Evolutionary conservation across 345 rosid genomes (phyloP), one percentile per base, ranked within the genome.

Genomic region (Hypericum perforatum): DNA sequence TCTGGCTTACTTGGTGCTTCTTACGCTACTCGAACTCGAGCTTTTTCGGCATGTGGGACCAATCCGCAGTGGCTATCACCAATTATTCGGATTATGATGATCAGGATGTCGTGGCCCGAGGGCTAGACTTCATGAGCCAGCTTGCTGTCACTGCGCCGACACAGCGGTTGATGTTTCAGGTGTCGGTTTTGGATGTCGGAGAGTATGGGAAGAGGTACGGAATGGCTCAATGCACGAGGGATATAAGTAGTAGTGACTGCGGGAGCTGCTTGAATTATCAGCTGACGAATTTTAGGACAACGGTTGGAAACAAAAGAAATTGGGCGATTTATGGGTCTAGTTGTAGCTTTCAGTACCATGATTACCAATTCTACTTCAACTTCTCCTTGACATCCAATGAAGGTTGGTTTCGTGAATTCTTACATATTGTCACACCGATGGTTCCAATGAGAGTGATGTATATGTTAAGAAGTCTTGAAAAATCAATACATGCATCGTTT

Each of bases 251-350:
- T 12, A 54, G 39, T 8, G 71, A 71, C 8, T 78, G 77, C 32
- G 29, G 67, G 13, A 61, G 41, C 12, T 78, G 82, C 55, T 59
- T 78, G 68, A 39, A 57, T 43, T 15, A 16, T 37, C 62, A 49
- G 39, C 37, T 78, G 61, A 36, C 0, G 53, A 63, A 67, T 11
- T 71, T 49, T 43, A 56, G 71, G 60, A 66, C 62, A 8, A 62
- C 49, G 5, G 29, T 71, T 64, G 75, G 73, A 29, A 72, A 64
- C 11, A 66, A 69, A 54, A 74, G 73, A 64, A 69, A 45, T 2
- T 74, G 82, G 82, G 82, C 61, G 58, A 65, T 69, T 59, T 61
- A 74, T 48, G 79, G 82, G 16, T 53, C 73, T 39, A 69, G 75
- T 53, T 78, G 82, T 56, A 69, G 75, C 63, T 51, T 74, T 73